Evolutionary conservation across 108 stramenopile species (phyloP).

Genomic region (Cyclotella baltica): DNA sequence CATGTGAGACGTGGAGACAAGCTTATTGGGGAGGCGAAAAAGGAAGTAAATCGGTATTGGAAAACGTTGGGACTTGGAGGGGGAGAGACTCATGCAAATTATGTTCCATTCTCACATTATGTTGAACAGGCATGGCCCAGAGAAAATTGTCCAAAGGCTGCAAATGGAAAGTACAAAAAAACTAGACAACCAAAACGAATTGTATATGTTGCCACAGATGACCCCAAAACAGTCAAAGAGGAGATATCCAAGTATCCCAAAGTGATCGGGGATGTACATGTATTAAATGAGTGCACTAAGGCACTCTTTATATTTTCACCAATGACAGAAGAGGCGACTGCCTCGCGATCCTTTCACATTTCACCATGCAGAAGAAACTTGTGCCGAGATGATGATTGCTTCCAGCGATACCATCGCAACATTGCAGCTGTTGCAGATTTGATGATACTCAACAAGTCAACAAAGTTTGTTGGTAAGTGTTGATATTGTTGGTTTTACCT

Average conservation of each 20-base stretch:
- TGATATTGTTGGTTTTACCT: too few relatives aligned
- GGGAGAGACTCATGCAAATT: constrained; percentile 20
- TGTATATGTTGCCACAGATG: constrained; percentile 36
- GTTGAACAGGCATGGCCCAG: constrained; percentile 22
- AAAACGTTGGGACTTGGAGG: constrained; percentile 14
- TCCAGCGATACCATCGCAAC: constrained; percentile 20
- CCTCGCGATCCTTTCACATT: constrained; percentile 4
- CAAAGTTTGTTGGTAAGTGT: constrained; percentile 23
- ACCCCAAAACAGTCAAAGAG: constrained; percentile 25
- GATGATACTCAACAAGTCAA: constrained; percentile 21
- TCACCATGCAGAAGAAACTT: neutral
- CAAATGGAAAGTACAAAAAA: neutral
- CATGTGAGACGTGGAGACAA: constrained; percentile 52
- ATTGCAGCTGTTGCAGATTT: constrained; percentile 33
- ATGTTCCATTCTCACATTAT: constrained; percentile 30
- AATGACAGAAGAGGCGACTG: neutral
- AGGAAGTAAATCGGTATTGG: constrained; percentile 40
- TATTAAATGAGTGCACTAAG: constrained; percentile 1
- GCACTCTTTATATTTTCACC: neutral
- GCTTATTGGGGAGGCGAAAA: constrained; percentile 18
- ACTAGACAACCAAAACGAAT: constrained; percentile 8
- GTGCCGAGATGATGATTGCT: constrained; percentile 3
- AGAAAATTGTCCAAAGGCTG: neutral
- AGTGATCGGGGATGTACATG: constrained; percentile 2
- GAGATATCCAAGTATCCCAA: constrained; percentile 22